These are phyloP conservation scores for Nephelium lappaceum DNA, from an alignment of 345 rosid genomes.

Conservation along the genomic window DNA sequence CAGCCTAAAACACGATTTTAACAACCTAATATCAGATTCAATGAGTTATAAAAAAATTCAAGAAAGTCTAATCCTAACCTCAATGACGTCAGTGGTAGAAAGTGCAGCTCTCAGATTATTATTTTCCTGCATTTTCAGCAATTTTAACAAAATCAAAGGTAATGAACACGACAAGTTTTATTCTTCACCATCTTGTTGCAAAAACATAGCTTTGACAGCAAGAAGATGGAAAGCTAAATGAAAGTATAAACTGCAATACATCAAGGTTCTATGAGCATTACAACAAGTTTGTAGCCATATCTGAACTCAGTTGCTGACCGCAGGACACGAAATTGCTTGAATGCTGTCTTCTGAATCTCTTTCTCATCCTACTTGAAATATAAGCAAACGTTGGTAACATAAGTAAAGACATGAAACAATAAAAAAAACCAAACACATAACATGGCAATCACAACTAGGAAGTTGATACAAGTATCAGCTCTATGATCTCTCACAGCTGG, in stretches of 20 bases:
- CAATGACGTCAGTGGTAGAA: constrained; percentile 67
- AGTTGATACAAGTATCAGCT: not conserved
- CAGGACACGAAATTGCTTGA: constrained; percentile 72
- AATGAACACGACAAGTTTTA: not conserved
- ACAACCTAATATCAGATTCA: not conserved
- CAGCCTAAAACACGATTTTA: not conserved
- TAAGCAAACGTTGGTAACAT: constrained; percentile 17
- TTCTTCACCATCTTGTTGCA: not conserved
- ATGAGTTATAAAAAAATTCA: not conserved
- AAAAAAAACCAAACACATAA: not conserved
- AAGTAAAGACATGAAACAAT: constrained; percentile 11
- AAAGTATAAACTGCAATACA: not conserved
- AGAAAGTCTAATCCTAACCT: constrained; percentile 46
- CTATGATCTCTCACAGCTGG: not conserved
- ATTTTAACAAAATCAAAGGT: not conserved
- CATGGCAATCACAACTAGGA: not conserved
- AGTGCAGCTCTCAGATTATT: constrained; percentile 83
- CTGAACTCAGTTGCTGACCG: constrained; percentile 75
- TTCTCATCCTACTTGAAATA: constrained; percentile 71
- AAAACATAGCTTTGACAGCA: not conserved
- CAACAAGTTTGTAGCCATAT: constrained; percentile 97
- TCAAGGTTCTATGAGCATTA: constrained; percentile 39
- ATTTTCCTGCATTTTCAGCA: constrained; percentile 65
- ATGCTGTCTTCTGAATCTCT: constrained; percentile 86
- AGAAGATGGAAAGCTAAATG: not conserved